Conservation (phyloP, 345 rosid species). For the Corchorus capsularis region DNA sequence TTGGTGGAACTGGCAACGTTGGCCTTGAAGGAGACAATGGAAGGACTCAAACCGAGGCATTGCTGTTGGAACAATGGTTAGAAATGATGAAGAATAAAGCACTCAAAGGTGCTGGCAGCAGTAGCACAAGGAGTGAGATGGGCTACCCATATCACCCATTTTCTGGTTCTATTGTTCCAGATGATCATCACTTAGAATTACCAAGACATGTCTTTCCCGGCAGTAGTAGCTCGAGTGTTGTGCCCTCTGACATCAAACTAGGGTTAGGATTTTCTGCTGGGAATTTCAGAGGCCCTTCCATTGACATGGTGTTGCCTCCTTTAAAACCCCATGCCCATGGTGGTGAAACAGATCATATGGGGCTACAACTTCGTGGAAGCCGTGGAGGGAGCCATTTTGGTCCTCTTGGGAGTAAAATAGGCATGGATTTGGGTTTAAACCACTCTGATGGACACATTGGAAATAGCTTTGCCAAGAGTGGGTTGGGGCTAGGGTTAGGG, state of each 20-base stretch:
- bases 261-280: neutral
- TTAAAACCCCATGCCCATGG: neutral
- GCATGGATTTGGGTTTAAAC: neutral
- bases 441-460: neutral
- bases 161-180: neutral
- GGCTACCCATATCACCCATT: neutral
- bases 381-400: neutral
- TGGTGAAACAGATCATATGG: neutral
- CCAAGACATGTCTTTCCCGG: neutral
- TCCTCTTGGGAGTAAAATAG: neutral
- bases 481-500: neutral
- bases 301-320: neutral
- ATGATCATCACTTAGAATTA: neutral
- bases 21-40: neutral
- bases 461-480: neutral
- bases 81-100: slow-evolving; percentile 10
- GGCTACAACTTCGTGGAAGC: neutral
- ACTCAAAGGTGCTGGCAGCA: neutral
- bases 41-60: neutral
- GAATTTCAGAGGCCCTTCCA: neutral
- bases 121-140: neutral
- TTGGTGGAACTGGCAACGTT: neutral
- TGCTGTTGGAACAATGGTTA: slow-evolving; percentile 3
- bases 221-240: neutral
- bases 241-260: too few species aligned